A percentile compares a stretch with the other conserved stretches of the same genome.
Evolutionary conservation across 225 moss, liverwort and hornwort species (phyloP).

Genomic region (Polytrichum formosum): DNA sequence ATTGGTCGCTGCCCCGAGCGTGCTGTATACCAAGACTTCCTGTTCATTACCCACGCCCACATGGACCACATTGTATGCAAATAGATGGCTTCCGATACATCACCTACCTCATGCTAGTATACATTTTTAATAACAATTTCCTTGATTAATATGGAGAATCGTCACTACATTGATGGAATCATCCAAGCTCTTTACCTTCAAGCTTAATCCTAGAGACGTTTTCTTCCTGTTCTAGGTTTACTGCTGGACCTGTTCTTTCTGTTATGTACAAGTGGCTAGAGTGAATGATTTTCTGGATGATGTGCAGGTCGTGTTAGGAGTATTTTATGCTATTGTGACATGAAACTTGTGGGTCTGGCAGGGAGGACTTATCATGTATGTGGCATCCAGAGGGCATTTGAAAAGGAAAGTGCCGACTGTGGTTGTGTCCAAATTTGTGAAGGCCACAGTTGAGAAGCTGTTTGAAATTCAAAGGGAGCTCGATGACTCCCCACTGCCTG

Average conservation of each 20-base stretch:
- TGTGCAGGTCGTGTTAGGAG: too few relatives aligned
- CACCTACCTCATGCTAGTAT: too few relatives aligned
- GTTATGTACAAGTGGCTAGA: too few relatives aligned
- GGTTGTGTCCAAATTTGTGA: slow-evolving; percentile 73
- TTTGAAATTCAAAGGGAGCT: slow-evolving; percentile 76
- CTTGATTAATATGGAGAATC: too few relatives aligned
- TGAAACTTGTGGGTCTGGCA: slow-evolving; percentile 19
- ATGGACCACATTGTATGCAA: slow-evolving; percentile 93
- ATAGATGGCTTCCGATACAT: too few relatives aligned
- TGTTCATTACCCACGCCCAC: slow-evolving; percentile 90
- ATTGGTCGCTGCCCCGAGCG: slow-evolving; percentile 94
- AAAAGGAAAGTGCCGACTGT: slow-evolving; percentile 84
- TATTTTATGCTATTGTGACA: too few relatives aligned
- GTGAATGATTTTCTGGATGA: too few relatives aligned
- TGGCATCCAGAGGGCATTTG: slow-evolving; percentile 76
- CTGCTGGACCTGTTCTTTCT: too few relatives aligned
- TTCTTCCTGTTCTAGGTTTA: background rate
- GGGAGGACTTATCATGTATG: slow-evolving; percentile 96
- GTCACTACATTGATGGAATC: too few relatives aligned
- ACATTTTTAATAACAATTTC: too few relatives aligned
- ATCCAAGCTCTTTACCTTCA: too few relatives aligned
- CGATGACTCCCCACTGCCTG: slow-evolving; percentile 73
- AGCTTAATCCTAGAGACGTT: too few relatives aligned
- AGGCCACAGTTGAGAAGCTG: slow-evolving; percentile 73
- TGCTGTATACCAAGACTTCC: slow-evolving; percentile 76